Conservation (phyloP, 768 basidiomycete species). For the Suillus occidentalis region DNA sequence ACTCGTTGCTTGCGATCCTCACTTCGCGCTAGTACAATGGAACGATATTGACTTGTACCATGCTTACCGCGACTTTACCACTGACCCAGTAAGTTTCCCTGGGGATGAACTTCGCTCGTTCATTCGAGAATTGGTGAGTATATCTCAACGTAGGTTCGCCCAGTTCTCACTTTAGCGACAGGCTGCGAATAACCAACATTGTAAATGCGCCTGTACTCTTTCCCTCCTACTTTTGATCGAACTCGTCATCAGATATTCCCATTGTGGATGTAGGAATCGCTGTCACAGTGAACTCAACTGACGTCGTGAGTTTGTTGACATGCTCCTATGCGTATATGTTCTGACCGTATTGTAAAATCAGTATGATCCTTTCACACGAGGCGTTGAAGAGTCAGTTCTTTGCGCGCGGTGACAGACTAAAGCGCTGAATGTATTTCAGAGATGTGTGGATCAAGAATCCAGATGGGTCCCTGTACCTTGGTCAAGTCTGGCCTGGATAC, state of each 20-base stretch:
- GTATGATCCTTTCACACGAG: constrained; percentile 69
- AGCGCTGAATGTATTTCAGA: constrained; percentile 32
- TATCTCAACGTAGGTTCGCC: neutral
- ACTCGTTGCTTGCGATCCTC: neutral
- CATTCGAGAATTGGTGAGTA: constrained; percentile 55
- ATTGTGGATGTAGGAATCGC: constrained; percentile 68
- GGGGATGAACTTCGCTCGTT: constrained; percentile 51
- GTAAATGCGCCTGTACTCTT: constrained; percentile 14
- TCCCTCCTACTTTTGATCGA: neutral
- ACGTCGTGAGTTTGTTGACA: constrained; percentile 47
- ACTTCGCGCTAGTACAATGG: constrained; percentile 57
- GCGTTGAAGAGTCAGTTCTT: constrained; percentile 51
- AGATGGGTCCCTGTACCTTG: constrained; percentile 69
- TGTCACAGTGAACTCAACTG: constrained; percentile 56
- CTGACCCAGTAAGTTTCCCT: constrained; percentile 65
- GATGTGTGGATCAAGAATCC: constrained; percentile 74
- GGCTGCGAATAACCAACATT: constrained; percentile 31
- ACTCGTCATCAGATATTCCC: constrained; percentile 51
- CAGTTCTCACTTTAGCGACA: constrained; percentile 13
- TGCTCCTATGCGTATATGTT: neutral
- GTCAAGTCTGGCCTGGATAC: constrained; percentile 78
- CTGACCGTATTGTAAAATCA: constrained; percentile 22
- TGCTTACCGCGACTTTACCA: constrained; percentile 66
- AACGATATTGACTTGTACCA: constrained; percentile 78
- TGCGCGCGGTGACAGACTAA: neutral